Conservation (phyloP, 2,329 filamentous ascomycete species). For the Ploettnerulaceae sp. region DNA sequence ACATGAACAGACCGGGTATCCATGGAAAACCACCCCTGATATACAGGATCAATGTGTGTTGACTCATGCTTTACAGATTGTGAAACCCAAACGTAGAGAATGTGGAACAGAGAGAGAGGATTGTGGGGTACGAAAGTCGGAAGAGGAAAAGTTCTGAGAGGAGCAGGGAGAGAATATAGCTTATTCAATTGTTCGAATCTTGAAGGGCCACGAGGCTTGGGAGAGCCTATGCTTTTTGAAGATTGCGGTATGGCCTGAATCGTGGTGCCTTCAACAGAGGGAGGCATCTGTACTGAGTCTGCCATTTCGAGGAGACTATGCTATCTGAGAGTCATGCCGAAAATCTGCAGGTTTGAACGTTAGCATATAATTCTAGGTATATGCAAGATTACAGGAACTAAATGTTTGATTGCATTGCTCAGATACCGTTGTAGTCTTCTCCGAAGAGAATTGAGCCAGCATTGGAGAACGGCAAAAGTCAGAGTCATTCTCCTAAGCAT, state of each 20-base stretch:
- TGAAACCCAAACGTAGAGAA: conserved; percentile 71
- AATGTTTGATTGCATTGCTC: conserved; percentile 47
- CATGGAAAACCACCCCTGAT: conserved; percentile 74
- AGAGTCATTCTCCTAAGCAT: conserved; percentile 48
- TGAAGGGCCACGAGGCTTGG: conserved; percentile 22
- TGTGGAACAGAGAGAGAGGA: conserved; percentile 78
- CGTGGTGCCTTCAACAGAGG: conserved; percentile 8
- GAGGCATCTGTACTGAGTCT: conserved; percentile 16
- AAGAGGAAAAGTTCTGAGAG: conserved; percentile 75
- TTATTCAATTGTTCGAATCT: conserved; percentile 52
- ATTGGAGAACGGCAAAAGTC: conserved; percentile 53
- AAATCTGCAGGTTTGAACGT: conserved; percentile 12
- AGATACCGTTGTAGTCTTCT: conserved; percentile 97
- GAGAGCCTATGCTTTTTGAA: conserved; percentile 12
- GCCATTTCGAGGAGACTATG: conserved; percentile 25
- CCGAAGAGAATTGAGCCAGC: conserved; percentile 56
- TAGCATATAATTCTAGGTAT: conserved; percentile 9
- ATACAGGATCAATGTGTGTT: conserved; percentile 58
- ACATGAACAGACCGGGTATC: conserved; percentile 81
- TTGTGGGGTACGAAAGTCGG: conserved; percentile 89
- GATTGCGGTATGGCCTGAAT: conserved; percentile 12
- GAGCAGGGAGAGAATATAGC: conserved; percentile 77
- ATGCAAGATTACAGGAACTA: neutral
- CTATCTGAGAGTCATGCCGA: conserved; percentile 28
- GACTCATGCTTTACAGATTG: conserved; percentile 63